Conservation (phyloP, 163 green algal species). For the Trebouxia gelatinosa region DNA sequence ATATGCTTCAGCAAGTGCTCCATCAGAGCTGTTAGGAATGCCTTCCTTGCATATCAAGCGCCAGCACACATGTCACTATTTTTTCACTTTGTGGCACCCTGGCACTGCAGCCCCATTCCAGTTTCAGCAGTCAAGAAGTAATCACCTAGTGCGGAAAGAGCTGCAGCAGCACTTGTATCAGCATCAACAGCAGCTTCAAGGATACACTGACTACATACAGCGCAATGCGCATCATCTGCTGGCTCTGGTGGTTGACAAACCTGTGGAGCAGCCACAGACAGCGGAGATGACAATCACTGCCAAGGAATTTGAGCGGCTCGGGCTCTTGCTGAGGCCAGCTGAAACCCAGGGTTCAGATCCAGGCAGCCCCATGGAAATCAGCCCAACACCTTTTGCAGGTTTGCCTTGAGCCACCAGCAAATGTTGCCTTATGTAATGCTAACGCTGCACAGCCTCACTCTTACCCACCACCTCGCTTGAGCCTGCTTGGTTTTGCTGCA, state of each 20-base stretch:
- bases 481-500: conserved; percentile 16
- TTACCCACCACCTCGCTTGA: background rate
- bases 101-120: conserved; percentile 33
- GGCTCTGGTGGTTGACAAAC: conserved; percentile 50
- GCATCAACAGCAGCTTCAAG: conserved; percentile 53
- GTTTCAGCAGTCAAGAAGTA: conserved; percentile 42
- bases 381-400: conserved; percentile 43
- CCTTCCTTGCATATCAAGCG: too few relatives aligned
- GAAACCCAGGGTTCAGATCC: background rate
- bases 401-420: background rate
- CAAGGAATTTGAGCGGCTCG: conserved; percentile 63
- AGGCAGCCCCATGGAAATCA: conserved; percentile 54
- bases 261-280: background rate
- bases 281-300: conserved; percentile 18
- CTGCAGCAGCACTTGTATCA: conserved; percentile 69
- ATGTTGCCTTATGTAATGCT: background rate
- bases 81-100: too few relatives aligned
- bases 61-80: too few relatives aligned
- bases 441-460: background rate
- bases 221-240: conserved; percentile 54
- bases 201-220: conserved; percentile 67
- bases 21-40: too few relatives aligned
- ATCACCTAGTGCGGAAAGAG: conserved; percentile 55
- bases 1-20: too few relatives aligned
- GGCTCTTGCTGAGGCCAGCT: conserved; percentile 41